These are phyloP conservation scores for Aspergillus latus DNA, from an alignment of 2,329 filamentous ascomycete species.

Conservation along the genomic window DNA sequence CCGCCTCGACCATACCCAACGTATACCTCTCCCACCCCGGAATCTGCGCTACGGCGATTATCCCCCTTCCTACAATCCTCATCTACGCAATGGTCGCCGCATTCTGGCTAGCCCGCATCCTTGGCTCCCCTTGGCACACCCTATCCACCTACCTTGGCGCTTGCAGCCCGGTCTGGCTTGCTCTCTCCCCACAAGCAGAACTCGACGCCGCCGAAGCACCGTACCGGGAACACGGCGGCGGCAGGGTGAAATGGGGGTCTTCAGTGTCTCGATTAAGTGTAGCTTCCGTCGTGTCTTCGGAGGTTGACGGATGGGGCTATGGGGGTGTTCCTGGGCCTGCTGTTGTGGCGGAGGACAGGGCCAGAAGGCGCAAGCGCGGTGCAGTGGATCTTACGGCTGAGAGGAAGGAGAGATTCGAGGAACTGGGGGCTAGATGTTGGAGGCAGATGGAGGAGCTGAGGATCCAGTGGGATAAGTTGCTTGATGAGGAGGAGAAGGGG, in stretches of 20 bases:
- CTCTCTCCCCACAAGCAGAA: constrained; percentile 60
- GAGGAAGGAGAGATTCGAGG: constrained; percentile 39
- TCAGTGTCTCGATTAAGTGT: constrained; percentile 59
- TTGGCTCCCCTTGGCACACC: constrained; percentile 87
- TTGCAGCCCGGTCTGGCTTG: constrained; percentile 73
- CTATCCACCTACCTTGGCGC: constrained; percentile 74
- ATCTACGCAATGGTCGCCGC: constrained; percentile 66
- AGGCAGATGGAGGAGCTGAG: constrained; percentile 45
- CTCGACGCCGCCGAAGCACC: constrained; percentile 39
- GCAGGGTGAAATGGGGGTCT: constrained; percentile 80
- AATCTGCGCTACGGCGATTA: constrained; percentile 76
- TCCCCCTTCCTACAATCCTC: constrained; percentile 70
- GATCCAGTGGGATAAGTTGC: constrained; percentile 39
- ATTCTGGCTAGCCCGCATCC: constrained; percentile 70
- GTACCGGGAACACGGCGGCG: constrained; percentile 59
- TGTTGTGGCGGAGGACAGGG: constrained; percentile 51
- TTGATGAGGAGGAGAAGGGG: constrained; percentile 36
- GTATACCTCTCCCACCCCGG: constrained; percentile 85
- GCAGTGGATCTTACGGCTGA: constrained; percentile 57
- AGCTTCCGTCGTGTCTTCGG: constrained; percentile 69
- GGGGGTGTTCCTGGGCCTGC: constrained; percentile 56
- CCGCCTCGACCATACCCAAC: constrained; percentile 49
- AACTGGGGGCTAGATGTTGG: constrained; percentile 43
- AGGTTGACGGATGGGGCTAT: constrained; percentile 82
- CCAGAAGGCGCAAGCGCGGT: constrained; percentile 58